A percentile compares a stretch with the other conserved stretches of the same genome.
phyloP scores from a whole-genome alignment of 371 early-diverging fungal genomes.

The Mucor mucedo region DNA sequence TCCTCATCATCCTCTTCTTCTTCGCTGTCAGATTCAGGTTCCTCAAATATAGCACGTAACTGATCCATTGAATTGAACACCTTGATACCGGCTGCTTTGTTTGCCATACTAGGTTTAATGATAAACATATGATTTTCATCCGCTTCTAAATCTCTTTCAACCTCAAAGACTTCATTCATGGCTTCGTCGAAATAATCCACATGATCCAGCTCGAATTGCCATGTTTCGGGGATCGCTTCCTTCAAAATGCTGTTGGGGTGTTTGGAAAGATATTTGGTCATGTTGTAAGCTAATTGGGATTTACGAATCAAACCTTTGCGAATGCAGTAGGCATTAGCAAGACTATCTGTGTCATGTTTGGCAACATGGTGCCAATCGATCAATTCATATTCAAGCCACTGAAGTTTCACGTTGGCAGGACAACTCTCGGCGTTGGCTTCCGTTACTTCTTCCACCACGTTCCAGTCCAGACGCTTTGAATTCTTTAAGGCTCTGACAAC shows the following conservation, averaged over 20 bases:
- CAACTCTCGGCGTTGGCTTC: conserved; percentile 27
- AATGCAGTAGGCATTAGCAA: conserved; percentile 69
- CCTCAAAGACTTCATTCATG: conserved; percentile 73
- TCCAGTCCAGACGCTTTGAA: conserved; percentile 32
- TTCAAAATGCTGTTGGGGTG: conserved; percentile 59
- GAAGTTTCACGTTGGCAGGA: conserved; percentile 38
- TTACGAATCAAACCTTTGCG: conserved; percentile 75
- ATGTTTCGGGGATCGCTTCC: conserved; percentile 68
- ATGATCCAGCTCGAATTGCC: conserved; percentile 74
- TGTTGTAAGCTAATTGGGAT: conserved; percentile 66
- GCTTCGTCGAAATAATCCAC: conserved; percentile 76
- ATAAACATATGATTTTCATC: conserved; percentile 54
- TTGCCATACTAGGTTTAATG: conserved; percentile 74
- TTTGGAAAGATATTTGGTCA: conserved; percentile 64
- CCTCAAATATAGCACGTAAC: conserved; percentile 55
- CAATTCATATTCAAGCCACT: conserved; percentile 75
- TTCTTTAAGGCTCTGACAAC: conserved; percentile 42
- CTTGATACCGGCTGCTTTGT: conserved; percentile 70
- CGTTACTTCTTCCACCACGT: conserved; percentile 16
- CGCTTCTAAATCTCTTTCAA: conserved; percentile 57
- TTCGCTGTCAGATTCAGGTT: conserved; percentile 40
- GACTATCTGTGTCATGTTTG: conserved; percentile 21
- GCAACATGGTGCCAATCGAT: conserved; percentile 63
- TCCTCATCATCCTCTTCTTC: conserved; percentile 41
- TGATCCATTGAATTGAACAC: conserved; percentile 66